Conservation (phyloP, 805 yeast species). For the Zygotorulaspora florentina region DNA sequence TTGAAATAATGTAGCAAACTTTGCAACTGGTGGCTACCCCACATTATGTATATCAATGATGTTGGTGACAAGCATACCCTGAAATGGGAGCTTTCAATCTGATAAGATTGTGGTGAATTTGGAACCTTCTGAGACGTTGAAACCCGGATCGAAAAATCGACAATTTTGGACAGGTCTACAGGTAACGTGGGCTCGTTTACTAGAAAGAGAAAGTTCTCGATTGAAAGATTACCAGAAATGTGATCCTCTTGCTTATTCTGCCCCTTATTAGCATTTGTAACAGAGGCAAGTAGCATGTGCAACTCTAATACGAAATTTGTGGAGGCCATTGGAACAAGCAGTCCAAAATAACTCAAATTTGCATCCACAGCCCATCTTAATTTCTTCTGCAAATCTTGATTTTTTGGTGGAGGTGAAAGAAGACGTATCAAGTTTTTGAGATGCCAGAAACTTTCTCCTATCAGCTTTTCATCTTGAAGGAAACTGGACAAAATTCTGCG, state of each 20-base stretch:
- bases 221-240: constrained; percentile 26
- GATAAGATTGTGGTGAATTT: constrained; percentile 42
- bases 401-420: constrained; percentile 1
- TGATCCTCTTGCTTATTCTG: constrained; percentile 6
- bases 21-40: constrained; percentile 25
- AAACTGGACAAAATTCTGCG: constrained; percentile 24
- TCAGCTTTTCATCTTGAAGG: constrained; percentile 27
- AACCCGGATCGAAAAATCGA: constrained; percentile 46
- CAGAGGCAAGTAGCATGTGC: constrained; percentile 20
- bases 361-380: constrained; percentile 21
- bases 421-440: constrained; percentile 12
- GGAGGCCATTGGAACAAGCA: constrained; percentile 28
- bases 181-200: constrained; percentile 33
- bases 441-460: constrained; percentile 19
- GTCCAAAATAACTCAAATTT: constrained; percentile 27
- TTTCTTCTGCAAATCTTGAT: background rate
- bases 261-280: constrained; percentile 14
- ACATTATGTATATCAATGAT: constrained; percentile 40
- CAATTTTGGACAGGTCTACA: constrained; percentile 38
- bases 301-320: constrained; percentile 30
- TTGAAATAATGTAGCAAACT: constrained; percentile 16
- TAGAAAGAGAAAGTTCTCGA: constrained; percentile 29
- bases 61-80: constrained; percentile 56
- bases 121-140: constrained; percentile 37
- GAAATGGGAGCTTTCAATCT: constrained; percentile 54